Evolutionary conservation across 2,329 filamentous ascomycete genomes (phyloP), one percentile per base, ranked within the genome.

Genomic region (Fusarium pseudocircinatum): DNA sequence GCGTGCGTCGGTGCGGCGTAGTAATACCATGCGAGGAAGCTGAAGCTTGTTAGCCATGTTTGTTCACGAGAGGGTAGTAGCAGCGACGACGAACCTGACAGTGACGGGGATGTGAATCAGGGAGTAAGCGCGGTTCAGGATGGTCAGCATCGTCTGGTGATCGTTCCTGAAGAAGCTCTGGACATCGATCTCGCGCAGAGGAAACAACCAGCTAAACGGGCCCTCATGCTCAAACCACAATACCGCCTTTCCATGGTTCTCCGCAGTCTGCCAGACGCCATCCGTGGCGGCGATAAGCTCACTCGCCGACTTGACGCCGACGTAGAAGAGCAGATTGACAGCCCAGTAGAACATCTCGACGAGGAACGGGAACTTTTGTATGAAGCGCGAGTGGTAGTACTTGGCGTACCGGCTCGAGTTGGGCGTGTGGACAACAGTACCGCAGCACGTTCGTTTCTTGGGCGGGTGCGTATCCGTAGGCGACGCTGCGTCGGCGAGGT

Each of bases 281-380:
- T 81, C 80, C 2, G 79, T 82, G 22, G 82, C 77, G 32, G 81
- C 82, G 59, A 84, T 80, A 14, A 81, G 75, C 28, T 76, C 78
- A 39, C 77, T 78, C 28, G 69, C 59, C 7, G 62, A 65, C 62
- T 79, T 76, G 58, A 78, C 75, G 47, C 73, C 54, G 60, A 79
- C 78, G 81, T 93, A 93, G 78, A 91, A 90, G 50, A 87, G 84
- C 72, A 91, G 88, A 77, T 90, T 92, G 74, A 93, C 85, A 47
- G 87, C 85, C 91, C 91, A 93, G 82, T 93, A 93, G 79, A 93
- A 92, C 90, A 93, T 93, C 80, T 93, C 91, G 54, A 93, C 86
- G 61, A 93, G 80, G 78, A 93, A 93, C 9, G 91, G 91, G 39
- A 82, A 92, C 77, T 90, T 91, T 78, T 91, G 88, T 66, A 93